Evolutionary conservation across 2,329 filamentous ascomycete genomes (phyloP), one percentile per base, ranked within the genome.

Genomic region (Apiospora kogelbergensis): DNA sequence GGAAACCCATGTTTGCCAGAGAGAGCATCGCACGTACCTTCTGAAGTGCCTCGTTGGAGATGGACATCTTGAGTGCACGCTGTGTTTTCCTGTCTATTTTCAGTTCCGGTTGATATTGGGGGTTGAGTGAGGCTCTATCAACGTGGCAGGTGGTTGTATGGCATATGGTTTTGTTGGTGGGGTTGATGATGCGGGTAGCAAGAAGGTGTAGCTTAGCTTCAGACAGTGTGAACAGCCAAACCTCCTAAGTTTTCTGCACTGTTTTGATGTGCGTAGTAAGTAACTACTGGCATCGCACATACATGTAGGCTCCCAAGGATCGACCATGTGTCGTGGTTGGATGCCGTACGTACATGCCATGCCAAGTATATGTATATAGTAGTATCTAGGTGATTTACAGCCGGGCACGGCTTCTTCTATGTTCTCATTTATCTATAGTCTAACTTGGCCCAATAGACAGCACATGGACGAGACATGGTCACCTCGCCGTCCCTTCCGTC

Each of bases 31-130:
- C 17, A 7, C 81, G 71, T 78, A 95, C 95, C 91, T 98, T 97
- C 80, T 97, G 93, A 73, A 98, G 85, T 70, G 95, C 94, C 83
- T 97, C 93, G 77, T 97, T 97, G 67, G 95, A 91, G 75, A 98
- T 96, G 68, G 95, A 72, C 70, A 72, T 72, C 17, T 66, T 70
- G 66, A 22, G 17, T 4, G 41, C 37, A 44, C 37, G 13, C 2
- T 30, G 15, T 13, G 17, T n/a, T 60, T 13, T 13, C 17, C 26
- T 6, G 13, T 60, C 17, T 37, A 33, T n/a, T 13, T 22, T 6
- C 17, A 20, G 53, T 60, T 37, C 9, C 30, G 20, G 30, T n/a
- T 33, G 33, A 17, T 33, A 33, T 33, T 30, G 24, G 48, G 24
- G 48, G 48, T 57, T 33, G 48, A 33, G 10, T 60, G 53, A 60